Conservation (phyloP, 192 early-diverging fungal genomes). For the Entophlyctis luteolus region DNA sequence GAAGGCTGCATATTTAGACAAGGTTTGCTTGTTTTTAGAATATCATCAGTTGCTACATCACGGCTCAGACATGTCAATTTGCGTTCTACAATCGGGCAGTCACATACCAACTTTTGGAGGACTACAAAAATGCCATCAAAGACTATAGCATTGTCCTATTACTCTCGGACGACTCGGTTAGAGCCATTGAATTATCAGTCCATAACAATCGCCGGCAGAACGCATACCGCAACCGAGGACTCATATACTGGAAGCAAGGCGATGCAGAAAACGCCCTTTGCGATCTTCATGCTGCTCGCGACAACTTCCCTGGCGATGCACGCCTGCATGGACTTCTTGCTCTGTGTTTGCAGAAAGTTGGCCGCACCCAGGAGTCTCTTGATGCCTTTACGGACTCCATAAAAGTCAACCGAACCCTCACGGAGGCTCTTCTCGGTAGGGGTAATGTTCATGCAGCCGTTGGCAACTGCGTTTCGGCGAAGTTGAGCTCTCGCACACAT, state of each 20-base stretch:
- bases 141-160: slow-evolving; percentile 56
- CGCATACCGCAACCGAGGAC: slow-evolving; percentile 51
- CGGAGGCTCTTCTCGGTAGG: slow-evolving; percentile 49
- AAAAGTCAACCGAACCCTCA: slow-evolving; percentile 37
- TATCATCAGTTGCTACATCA: neutral
- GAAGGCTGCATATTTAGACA: slow-evolving; percentile 43
- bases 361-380: slow-evolving; percentile 41
- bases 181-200: neutral
- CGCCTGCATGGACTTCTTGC: slow-evolving; percentile 44
- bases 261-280: slow-evolving; percentile 51
- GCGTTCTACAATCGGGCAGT: slow-evolving; percentile 57
- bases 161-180: slow-evolving; percentile 44
- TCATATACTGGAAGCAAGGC: slow-evolving; percentile 55
- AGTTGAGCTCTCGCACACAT: neutral
- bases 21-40: slow-evolving; percentile 20
- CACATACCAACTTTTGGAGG: slow-evolving; percentile 46
- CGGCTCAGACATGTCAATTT: slow-evolving; percentile 34
- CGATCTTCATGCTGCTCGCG: slow-evolving; percentile 50
- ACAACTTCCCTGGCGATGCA: slow-evolving; percentile 52
- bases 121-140: slow-evolving; percentile 46
- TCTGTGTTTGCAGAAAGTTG: slow-evolving; percentile 50
- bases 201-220: slow-evolving; percentile 44
- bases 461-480: slow-evolving; percentile 16
- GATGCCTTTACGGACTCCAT: slow-evolving; percentile 48
- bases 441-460: slow-evolving; percentile 50